Percentiles rank a stretch among this genome's conserved stretches.
phyloP scores from a whole-genome alignment of 148 eudicot genomes.

The Mesembryanthemum crystallinum region DNA sequence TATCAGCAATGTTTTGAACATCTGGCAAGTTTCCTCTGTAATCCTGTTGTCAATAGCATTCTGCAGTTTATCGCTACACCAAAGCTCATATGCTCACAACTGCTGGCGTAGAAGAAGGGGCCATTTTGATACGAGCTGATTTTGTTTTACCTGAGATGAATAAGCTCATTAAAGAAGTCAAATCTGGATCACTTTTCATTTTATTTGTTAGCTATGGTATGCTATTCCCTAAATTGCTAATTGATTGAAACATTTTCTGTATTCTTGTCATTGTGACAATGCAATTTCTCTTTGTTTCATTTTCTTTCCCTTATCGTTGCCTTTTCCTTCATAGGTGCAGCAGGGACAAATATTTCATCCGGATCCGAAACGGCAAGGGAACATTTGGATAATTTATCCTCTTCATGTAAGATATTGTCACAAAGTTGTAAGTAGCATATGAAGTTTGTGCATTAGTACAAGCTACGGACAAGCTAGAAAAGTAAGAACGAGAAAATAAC shows the following conservation, averaged over 20 bases:
- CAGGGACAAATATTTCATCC: slow-evolving; percentile 35
- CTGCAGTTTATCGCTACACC: slow-evolving; percentile 72
- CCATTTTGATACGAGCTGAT: slow-evolving; percentile 42
- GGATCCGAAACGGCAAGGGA: slow-evolving; percentile 42
- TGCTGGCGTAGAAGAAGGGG: slow-evolving; percentile 43
- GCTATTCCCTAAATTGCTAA: slow-evolving; percentile 16
- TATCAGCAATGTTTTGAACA: slow-evolving; percentile 11
- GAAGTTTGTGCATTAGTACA: neutral
- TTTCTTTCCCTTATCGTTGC: neutral
- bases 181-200: slow-evolving; percentile 62
- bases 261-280: neutral
- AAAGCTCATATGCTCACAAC: slow-evolving; percentile 51
- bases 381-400: slow-evolving; percentile 34
- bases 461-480: neutral
- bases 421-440: neutral
- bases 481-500: neutral
- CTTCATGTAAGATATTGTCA: slow-evolving; percentile 54
- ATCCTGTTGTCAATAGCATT: slow-evolving; percentile 56
- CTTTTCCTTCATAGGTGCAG: slow-evolving; percentile 36
- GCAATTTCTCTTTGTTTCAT: neutral
- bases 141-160: slow-evolving; percentile 84
- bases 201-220: slow-evolving; percentile 85
- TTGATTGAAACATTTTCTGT: slow-evolving; percentile 13
- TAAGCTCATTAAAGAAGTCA: slow-evolving; percentile 65
- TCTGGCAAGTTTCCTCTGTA: slow-evolving; percentile 28